Evolutionary conservation across 2,329 filamentous ascomycete genomes (phyloP), one percentile per base, ranked within the genome.

Genomic region (Fusarium irregulare): DNA sequence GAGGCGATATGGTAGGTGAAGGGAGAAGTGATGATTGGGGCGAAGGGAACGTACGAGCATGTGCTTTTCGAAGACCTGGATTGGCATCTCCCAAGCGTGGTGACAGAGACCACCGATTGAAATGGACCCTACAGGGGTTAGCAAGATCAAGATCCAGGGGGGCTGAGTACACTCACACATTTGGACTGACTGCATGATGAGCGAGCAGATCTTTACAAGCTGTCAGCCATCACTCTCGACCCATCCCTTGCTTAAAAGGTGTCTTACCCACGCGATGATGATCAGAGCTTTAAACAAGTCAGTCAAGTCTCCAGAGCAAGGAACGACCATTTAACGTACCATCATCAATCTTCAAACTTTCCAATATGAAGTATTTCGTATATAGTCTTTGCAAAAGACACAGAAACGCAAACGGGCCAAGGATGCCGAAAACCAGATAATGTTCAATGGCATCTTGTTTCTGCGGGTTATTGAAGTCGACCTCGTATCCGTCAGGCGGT

Each of bases 391-490:
- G 76, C 2, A 59, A 30, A 1, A 78, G 27, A 9, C 72, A 64
- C 1, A 66, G 1, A 1, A 64, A 27, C 0, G 77, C 71, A 4
- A 78, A 32, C 1, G 64, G 42, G 0, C 71, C 70, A 1, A 75
- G 41, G 0, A 77, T 51, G 0, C 68, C 76, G 11, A 76, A 76
- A 2, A 78, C 64, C 1, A 75, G 48, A 16, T 72, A 78, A 16
- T 76, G 72, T 0, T 75, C 55, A 2, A 71, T 16, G 2, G 68
- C 72, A 16, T 66, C 61, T 11, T 74, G 75, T 5, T 61, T 56
- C 14, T 72, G 68, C 0, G 78, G 77, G 16, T 78, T 58, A 7
- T 73, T 66, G 45, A 80, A 79, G 32, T 80, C 60, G 14, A 79
- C 73, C 4, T 65, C 63, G 21, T 78, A 80, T 16, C 68, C 76